A percentile compares a stretch with the other conserved stretches of the same genome.
These are phyloP conservation scores for Aurinia saxatilis DNA, from an alignment of 345 rosid genomes.

Conservation along the genomic window DNA sequence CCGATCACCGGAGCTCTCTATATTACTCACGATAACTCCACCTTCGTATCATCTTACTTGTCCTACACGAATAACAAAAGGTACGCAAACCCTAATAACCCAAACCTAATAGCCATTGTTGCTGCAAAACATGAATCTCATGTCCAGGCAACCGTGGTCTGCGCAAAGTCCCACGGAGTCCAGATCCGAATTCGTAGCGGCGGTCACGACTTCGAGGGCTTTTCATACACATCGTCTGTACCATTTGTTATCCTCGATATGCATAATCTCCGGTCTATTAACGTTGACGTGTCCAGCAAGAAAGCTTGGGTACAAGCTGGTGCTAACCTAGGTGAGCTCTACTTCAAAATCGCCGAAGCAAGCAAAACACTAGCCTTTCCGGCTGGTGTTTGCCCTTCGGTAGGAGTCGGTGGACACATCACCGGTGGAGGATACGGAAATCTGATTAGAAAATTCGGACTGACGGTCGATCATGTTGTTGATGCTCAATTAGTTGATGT, in stretches of 20 bases:
- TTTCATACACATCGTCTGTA: conserved; percentile 14
- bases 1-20: conserved; percentile 9
- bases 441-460: conserved; percentile 49
- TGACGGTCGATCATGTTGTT: conserved; percentile 38
- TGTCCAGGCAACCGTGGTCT: conserved; percentile 30
- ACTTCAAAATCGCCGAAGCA: conserved; percentile 35
- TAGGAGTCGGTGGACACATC: conserved; percentile 47
- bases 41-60: conserved; percentile 10
- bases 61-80: conserved; percentile 22
- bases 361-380: conserved; percentile 42
- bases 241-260: conserved; percentile 39
- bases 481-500: conserved; percentile 49
- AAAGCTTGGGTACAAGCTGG: conserved; percentile 52
- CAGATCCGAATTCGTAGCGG: conserved; percentile 30
- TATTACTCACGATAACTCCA: conserved; percentile 5
- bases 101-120: conserved; percentile 21
- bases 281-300: conserved; percentile 25
- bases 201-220: conserved; percentile 33
- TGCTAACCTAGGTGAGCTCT: conserved; percentile 47
- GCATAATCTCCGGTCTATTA: conserved; percentile 33
- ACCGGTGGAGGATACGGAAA: conserved; percentile 55
- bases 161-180: conserved; percentile 14
- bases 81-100: conserved; percentile 7
- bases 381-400: conserved; percentile 34
- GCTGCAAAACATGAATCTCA: conserved; percentile 28